These are phyloP conservation scores for Podospora pseudocomata DNA, from an alignment of 495 filamentous ascomycete genomes.

Conservation along the genomic window DNA sequence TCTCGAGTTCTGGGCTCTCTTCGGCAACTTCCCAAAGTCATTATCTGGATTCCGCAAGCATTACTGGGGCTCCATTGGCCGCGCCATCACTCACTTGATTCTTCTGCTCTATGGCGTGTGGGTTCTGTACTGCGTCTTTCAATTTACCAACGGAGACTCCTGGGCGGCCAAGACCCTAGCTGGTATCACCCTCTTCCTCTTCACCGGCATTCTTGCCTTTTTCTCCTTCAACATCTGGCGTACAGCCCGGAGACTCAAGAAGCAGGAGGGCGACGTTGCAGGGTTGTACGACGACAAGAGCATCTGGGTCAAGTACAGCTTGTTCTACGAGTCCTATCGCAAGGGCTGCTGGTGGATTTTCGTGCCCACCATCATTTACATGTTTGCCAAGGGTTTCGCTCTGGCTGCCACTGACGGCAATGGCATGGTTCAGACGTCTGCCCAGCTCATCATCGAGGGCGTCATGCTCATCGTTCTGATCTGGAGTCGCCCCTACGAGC, in stretches of 20 bases:
- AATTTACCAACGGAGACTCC: slow-evolving; percentile 89
- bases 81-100: slow-evolving; percentile 86
- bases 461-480: slow-evolving; percentile 66
- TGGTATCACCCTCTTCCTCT: slow-evolving; percentile 71
- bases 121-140: slow-evolving; percentile 94
- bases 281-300: slow-evolving; percentile 83
- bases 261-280: slow-evolving; percentile 66
- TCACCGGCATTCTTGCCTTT: slow-evolving; percentile 72
- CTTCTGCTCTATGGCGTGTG: slow-evolving; percentile 91
- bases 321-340: slow-evolving; percentile 96
- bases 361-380: slow-evolving; percentile 85
- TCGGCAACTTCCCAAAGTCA: slow-evolving; percentile 78
- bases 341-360: slow-evolving; percentile 96
- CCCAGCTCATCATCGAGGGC: slow-evolving; percentile 76
- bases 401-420: slow-evolving; percentile 85
- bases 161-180: slow-evolving; percentile 91
- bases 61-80: slow-evolving; percentile 88
- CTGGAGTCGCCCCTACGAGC: slow-evolving; percentile 82
- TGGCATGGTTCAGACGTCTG: slow-evolving; percentile 73
- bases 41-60: slow-evolving; percentile 85
- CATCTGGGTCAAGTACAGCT: slow-evolving; percentile 89
- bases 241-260: slow-evolving; percentile 70
- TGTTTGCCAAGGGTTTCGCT: slow-evolving; percentile 84
- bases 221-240: slow-evolving; percentile 81
- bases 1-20: slow-evolving; percentile 86